Evolutionary conservation across 1,284 basidiomycete genomes (phyloP), one percentile per base, ranked within the genome.

Genomic region (Tilletia setariae): DNA sequence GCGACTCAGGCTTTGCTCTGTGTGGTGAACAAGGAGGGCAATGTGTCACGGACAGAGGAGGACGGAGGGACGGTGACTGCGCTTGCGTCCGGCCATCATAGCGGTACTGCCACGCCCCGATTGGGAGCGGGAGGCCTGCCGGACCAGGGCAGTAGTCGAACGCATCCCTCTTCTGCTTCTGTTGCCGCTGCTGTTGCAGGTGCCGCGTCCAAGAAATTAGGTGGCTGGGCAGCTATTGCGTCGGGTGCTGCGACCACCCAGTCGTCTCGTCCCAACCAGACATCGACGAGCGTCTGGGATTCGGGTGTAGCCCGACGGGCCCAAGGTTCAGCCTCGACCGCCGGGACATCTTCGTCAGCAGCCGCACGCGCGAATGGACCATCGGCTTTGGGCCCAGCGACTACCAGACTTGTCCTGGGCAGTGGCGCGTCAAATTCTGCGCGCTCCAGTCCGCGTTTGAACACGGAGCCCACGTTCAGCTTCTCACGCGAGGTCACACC

Each of bases 211-310:
- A 61, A 61, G 28, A 61, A 61, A 30, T 30, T 61, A 2, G 56
- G 56, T n/a, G 56, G 56, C 6, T 61, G 56, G 56, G 56, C 56
- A 35, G 56, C 56, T 7, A 61, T 61, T 30, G 56, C 56, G 1
- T 61, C 56, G 1, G 56, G 56, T 19, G 23, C 56, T 3, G 56
- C 56, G 7, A 61, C 28, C 2, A 61, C 56, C 2, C 32, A 32
- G 56, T 25, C 56, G 11, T 40, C 28, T 30, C 56, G 56, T 0
- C 30, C 16, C 28, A 32, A 32, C 32, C 21, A 23, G 7, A 11
- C 30, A 28, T 61, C 56, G 25, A 30, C 56, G 56, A 61, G 56
- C 56, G 56, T 61, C 30, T 61, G 56, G 56, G 56, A 61, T 19
- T 32, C 56, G 15, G 56, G 56, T 21, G 28, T 16, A 25, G 23